Conservation (phyloP, 768 basidiomycete genomes). For the Tephrocybe rancida region DNA sequence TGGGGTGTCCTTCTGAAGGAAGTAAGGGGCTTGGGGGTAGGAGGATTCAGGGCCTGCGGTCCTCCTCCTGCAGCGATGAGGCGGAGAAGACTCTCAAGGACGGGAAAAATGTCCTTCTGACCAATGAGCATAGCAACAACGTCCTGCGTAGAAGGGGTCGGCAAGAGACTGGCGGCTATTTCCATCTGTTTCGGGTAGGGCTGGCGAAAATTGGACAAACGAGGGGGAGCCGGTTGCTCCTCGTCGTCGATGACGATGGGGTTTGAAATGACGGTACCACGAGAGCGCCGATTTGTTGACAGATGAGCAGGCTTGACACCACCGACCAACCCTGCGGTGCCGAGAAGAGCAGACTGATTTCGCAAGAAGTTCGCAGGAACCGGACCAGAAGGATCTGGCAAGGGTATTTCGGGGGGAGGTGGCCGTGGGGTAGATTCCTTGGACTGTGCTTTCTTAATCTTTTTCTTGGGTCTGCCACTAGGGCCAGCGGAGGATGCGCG, state of each 20-base stretch:
- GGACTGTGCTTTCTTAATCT: constrained; percentile 35
- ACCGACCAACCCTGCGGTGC: constrained; percentile 70
- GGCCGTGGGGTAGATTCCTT: constrained; percentile 47
- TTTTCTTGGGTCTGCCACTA: constrained; percentile 28
- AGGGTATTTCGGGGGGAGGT: constrained; percentile 53
- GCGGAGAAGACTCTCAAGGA: constrained; percentile 63
- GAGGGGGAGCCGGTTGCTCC: constrained; percentile 32
- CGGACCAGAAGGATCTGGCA: constrained; percentile 65
- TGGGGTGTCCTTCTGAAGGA: constrained; percentile 14
- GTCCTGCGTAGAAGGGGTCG: constrained; percentile 56
- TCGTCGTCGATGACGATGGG: constrained; percentile 76
- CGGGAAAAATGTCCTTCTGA: constrained; percentile 68
- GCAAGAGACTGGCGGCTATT: constrained; percentile 45
- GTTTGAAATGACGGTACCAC: constrained; percentile 58
- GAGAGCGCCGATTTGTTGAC: constrained; percentile 37
- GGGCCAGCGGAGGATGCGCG: constrained; percentile 26
- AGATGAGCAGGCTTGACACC: constrained; percentile 62
- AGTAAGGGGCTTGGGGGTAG: constrained; percentile 9
- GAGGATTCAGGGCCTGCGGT: not conserved
- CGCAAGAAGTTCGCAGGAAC: constrained; percentile 71
- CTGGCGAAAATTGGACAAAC: constrained; percentile 18
- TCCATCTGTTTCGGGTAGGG: constrained; percentile 33
- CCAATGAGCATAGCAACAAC: constrained; percentile 59
- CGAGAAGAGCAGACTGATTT: constrained; percentile 71
- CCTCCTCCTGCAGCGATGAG: constrained; percentile 47